Percentiles rank a stretch among this genome's conserved stretches.
Conservation (phyloP, 2,329 filamentous ascomycete species). For the Talaromyces pinophilus region DNA sequence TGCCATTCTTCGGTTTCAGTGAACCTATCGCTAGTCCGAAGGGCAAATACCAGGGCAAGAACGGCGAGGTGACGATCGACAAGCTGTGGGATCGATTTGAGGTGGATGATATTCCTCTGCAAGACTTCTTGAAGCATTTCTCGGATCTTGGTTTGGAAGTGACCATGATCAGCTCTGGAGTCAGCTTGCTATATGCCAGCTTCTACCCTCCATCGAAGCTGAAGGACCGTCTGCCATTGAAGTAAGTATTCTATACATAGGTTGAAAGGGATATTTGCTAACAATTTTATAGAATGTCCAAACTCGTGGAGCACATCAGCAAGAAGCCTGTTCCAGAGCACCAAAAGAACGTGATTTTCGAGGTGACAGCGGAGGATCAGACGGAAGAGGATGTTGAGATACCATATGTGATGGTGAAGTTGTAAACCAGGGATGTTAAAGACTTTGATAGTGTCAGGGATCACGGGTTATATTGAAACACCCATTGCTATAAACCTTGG, state of each 20-base stretch:
- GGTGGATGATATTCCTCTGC: slow-evolving; percentile 78
- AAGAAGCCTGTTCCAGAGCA: slow-evolving; percentile 90
- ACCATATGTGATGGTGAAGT: slow-evolving; percentile 90
- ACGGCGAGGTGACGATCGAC: slow-evolving; percentile 79
- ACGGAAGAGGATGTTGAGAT: slow-evolving; percentile 94
- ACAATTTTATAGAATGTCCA: slow-evolving; percentile 67
- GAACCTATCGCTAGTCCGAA: slow-evolving; percentile 94
- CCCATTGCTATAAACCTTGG: neutral
- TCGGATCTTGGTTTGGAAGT: slow-evolving; percentile 76
- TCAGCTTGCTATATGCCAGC: slow-evolving; percentile 88
- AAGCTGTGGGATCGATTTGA: slow-evolving; percentile 99
- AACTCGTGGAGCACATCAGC: slow-evolving; percentile 83
- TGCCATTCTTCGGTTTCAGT: slow-evolving; percentile 98
- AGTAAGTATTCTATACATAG: slow-evolving; percentile 51
- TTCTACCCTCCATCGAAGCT: slow-evolving; percentile 85
- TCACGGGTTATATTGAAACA: neutral
- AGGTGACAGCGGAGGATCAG: slow-evolving; percentile 87
- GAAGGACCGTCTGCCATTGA: slow-evolving; percentile 75
- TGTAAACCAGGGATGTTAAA: slow-evolving; percentile 37
- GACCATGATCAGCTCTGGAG: slow-evolving; percentile 95
- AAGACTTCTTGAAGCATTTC: slow-evolving; percentile 81
- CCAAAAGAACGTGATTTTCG: slow-evolving; percentile 94
- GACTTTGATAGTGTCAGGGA: neutral
- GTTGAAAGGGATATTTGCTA: slow-evolving; percentile 27
- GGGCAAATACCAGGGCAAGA: slow-evolving; percentile 78